phyloP scores from a whole-genome alignment of 495 filamentous ascomycete species.

The Penicillium cataractarum region DNA sequence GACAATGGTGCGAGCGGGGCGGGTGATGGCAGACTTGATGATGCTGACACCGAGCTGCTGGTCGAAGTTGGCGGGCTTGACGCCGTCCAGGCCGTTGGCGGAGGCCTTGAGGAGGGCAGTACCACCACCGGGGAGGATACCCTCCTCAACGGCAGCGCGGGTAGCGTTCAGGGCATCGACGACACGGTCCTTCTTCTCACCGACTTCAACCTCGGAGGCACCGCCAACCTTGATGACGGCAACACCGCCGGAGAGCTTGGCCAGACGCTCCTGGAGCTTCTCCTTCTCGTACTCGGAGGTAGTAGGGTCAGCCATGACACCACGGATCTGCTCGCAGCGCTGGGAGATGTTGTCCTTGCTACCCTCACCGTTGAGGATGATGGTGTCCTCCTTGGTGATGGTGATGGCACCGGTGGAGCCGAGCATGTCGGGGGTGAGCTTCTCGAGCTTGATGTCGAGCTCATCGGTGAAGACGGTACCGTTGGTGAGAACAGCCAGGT shows the following conservation, averaged over 20 bases:
- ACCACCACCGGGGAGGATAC: conserved; percentile 97
- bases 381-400: conserved; percentile 99
- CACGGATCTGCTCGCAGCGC: conserved; percentile 98
- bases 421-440: conserved; percentile 92
- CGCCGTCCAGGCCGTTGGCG: conserved; percentile 75
- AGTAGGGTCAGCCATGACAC: conserved; percentile 87
- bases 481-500: conserved; percentile 93
- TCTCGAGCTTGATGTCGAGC: conserved; percentile 98
- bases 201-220: conserved; percentile 95
- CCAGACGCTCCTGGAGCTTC: conserved; percentile 99
- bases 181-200: conserved; percentile 99
- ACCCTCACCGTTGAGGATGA: conserved; percentile 96
- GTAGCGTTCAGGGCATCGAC: conserved; percentile 98
- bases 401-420: conserved; percentile 97
- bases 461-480: conserved; percentile 97
- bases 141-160: conserved; percentile 96
- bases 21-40: conserved; percentile 95
- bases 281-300: conserved; percentile 99
- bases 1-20: conserved; percentile 89
- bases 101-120: conserved; percentile 97
- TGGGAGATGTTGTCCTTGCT: conserved; percentile 92
- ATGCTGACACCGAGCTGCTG: conserved; percentile 98
- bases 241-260: conserved; percentile 98
- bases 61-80: conserved; percentile 95
- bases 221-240: conserved; percentile 99